Evolutionary conservation across 2,329 filamentous ascomycete species (phyloP).

Genomic region (Monilinia fructigena): DNA sequence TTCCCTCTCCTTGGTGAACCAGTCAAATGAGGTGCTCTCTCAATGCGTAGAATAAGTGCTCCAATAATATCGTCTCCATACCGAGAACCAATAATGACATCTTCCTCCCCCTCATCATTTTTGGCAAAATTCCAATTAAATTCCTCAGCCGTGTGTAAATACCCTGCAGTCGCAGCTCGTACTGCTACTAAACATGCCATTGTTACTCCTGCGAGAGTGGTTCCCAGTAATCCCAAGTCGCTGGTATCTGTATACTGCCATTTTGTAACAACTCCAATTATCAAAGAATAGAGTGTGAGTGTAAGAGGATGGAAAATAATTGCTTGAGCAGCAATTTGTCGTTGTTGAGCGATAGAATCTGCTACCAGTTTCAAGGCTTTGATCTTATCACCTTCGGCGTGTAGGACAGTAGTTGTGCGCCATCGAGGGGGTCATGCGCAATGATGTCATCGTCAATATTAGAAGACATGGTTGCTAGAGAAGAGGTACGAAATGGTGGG

Average conservation of each 20-base stretch:
- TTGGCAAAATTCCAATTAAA: conserved; percentile 35
- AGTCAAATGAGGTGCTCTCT: conserved; percentile 42
- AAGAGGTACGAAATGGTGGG: conserved; percentile 42
- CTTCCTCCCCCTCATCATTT: conserved; percentile 44
- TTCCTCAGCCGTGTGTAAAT: conserved; percentile 43
- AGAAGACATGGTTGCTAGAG: conserved; percentile 43
- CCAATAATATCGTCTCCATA: conserved; percentile 70
- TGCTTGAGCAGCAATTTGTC: conserved; percentile 50
- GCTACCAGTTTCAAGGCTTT: conserved; percentile 71
- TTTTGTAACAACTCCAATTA: conserved; percentile 48
- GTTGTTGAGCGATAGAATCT: conserved; percentile 80
- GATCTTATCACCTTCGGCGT: conserved; percentile 58
- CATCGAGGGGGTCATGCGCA: conserved; percentile 44
- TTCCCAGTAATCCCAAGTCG: conserved; percentile 56
- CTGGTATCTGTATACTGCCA: conserved; percentile 42
- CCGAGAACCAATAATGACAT: conserved; percentile 63
- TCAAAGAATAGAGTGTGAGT: conserved; percentile 48
- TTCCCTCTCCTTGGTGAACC: conserved; percentile 32
- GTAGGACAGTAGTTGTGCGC: conserved; percentile 57
- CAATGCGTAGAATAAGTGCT: conserved; percentile 66
- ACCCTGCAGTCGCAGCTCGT: conserved; percentile 59
- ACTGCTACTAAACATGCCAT: conserved; percentile 64
- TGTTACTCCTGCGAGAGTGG: conserved; percentile 58
- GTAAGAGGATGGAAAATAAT: conserved; percentile 52
- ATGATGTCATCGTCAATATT: conserved; percentile 37